Percentiles rank a stretch among this genome's conserved stretches.
Evolutionary conservation across 495 filamentous ascomycete species (phyloP).

Genomic region (Podospora fimiseda): DNA sequence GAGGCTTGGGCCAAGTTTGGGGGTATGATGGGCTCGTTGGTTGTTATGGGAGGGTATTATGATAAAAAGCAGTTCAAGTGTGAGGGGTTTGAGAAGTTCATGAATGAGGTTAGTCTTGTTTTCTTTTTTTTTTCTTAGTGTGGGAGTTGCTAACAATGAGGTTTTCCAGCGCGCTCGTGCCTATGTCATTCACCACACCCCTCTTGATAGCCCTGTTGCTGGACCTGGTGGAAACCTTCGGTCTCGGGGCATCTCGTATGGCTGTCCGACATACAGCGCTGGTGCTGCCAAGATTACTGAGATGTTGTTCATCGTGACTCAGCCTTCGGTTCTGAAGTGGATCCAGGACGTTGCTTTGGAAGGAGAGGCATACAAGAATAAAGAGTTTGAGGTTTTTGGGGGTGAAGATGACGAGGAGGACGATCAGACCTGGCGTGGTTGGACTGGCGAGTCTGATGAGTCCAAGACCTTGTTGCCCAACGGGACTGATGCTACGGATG

Average conservation of each 20-base stretch:
- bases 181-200: slow-evolving; percentile 49
- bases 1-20: slow-evolving; percentile 43
- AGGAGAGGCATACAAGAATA: slow-evolving; percentile 28
- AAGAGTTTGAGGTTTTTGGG: slow-evolving; percentile 16
- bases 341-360: slow-evolving; percentile 37
- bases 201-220: slow-evolving; percentile 42
- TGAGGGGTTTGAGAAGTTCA: slow-evolving; percentile 37
- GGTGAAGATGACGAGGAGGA: background rate
- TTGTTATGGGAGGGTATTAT: slow-evolving; percentile 35
- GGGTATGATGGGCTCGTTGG: slow-evolving; percentile 29
- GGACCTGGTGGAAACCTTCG: slow-evolving; percentile 36
- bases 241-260: slow-evolving; percentile 24
- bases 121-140: background rate
- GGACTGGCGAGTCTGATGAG: no score
- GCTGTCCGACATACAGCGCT: slow-evolving; percentile 42
- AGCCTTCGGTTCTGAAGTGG: slow-evolving; percentile 35
- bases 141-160: background rate
- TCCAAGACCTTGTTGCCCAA: no score
- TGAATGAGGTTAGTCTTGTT: slow-evolving; percentile 37
- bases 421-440: no score
- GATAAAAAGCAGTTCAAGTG: slow-evolving; percentile 26
- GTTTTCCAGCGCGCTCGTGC: slow-evolving; percentile 48
- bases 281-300: slow-evolving; percentile 34
- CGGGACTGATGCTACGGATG: no score
- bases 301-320: slow-evolving; percentile 29